Base-by-base conservation (phyloP, 2,329 filamentous ascomycete species). In the Didymosphaeria variabile region DNA sequence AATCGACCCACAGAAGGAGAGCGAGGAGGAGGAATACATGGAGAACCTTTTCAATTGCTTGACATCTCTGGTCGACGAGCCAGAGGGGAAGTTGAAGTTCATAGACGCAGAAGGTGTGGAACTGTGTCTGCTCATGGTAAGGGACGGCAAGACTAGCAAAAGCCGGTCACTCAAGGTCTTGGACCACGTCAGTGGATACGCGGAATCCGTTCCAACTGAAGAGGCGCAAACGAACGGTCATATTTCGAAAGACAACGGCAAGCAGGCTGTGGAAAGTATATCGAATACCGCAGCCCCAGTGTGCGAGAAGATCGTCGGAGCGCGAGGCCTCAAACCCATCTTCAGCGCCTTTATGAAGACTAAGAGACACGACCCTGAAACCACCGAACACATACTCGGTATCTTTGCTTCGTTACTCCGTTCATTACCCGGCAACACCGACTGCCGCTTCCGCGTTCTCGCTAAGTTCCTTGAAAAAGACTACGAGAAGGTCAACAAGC, bases 381-480 rank as follows among this genome's bases (percentile, higher is more conserved):
- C 87, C 0, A 87, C 87, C 0, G 93, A 97, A 72, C 94, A 97
- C 75, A 81, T 98, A 0, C 83, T 98, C 7, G 90, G 91, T 9
- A 91, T 98, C 10, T 93, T 98, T 65, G 87, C 91, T 0, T 92
- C 91, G 0, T 85, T 99, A 75, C 83, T 99, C 1, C 89, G 93
- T 26, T 84, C 90, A 4, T 79, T 99, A 1, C 93, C 94, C 0
- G 91, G 88, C 17, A 88, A 92, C 34, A 93, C 92, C 1, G 84
- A 92, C 0, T 85, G 89, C 34, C 87, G 95, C 6, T 96, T 98
- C 68, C 88, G 95, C 4, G 87, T 90, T 0, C 85, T 98, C 4
- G 94, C 94, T 51, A 99, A 99, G 74, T 98, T 98, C 71, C 91
- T 97, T 19, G 95, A 99, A 77, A 97, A 93, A 74, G 89, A 97